Conservation (phyloP, 768 basidiomycete genomes). For the Amanita muscaria region DNA sequence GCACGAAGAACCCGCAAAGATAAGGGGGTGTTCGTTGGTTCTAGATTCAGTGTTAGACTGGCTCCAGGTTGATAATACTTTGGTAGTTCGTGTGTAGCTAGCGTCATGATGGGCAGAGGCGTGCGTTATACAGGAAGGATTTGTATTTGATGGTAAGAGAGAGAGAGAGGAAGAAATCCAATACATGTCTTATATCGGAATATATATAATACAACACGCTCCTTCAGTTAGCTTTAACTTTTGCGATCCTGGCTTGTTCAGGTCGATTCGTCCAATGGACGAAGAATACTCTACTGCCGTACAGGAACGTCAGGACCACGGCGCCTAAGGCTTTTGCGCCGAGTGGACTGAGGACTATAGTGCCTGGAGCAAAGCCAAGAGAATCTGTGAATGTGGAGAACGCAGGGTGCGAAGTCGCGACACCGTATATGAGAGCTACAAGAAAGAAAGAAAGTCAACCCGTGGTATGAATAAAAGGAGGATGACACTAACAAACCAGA, state of each 20-base stretch:
- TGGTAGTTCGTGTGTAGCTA: no score
- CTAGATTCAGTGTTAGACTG: no score
- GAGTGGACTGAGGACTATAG: slow-evolving; percentile 15
- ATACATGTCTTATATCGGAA: no score
- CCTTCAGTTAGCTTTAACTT: slow-evolving; percentile 2
- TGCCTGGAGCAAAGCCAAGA: slow-evolving; percentile 7
- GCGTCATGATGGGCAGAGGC: no score
- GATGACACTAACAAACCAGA: slow-evolving; percentile 26
- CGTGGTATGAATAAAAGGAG: not conserved
- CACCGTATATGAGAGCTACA: slow-evolving; percentile 24
- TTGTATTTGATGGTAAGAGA: no score
- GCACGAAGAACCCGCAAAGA: no score
- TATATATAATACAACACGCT: not conserved
- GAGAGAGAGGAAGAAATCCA: no score
- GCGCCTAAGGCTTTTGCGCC: slow-evolving; percentile 27
- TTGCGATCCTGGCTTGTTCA: not conserved
- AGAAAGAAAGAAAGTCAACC: not conserved
- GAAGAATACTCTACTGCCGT: slow-evolving; percentile 25
- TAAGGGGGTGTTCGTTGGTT: no score
- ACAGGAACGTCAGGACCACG: slow-evolving; percentile 23
- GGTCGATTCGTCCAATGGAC: slow-evolving; percentile 16
- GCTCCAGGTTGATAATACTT: no score
- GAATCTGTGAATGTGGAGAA: slow-evolving; percentile 18
- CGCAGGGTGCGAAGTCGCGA: slow-evolving; percentile 22
- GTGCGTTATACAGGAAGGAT: no score